phyloP scores from a whole-genome alignment of 108 stramenopile species.

The Poteriospumella lacustris region DNA sequence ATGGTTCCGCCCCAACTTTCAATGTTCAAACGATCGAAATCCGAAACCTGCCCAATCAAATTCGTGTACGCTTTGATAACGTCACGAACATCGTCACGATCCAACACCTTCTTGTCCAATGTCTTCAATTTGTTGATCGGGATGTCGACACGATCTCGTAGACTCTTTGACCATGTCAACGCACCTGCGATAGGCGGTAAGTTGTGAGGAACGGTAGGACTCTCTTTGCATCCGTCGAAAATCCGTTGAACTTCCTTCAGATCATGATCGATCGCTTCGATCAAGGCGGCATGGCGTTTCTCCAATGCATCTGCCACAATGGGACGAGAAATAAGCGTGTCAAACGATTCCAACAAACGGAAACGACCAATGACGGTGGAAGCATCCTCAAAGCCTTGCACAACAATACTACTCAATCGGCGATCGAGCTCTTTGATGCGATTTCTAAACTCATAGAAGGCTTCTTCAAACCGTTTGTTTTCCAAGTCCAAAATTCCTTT shows the following conservation, averaged over 20 bases:
- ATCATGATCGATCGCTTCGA: constrained; percentile 33
- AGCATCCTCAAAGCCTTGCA: constrained; percentile 49
- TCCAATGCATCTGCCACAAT: constrained; percentile 49
- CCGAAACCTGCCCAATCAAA: constrained; percentile 38
- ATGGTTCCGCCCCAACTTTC: constrained; percentile 43
- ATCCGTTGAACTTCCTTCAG: constrained; percentile 31
- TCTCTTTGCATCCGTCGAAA: constrained; percentile 28
- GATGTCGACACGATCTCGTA: constrained; percentile 37
- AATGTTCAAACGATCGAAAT: constrained; percentile 42
- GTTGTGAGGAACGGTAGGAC: constrained; percentile 39
- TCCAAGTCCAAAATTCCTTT: constrained; percentile 36
- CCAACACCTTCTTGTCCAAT: constrained; percentile 40
- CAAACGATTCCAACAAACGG: constrained; percentile 47
- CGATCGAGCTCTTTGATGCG: constrained; percentile 42
- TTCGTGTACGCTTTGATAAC: constrained; percentile 42
- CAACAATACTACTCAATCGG: constrained; percentile 37
- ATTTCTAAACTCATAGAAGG: constrained; percentile 48
- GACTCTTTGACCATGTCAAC: constrained; percentile 46
- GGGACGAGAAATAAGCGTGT: constrained; percentile 30
- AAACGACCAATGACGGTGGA: constrained; percentile 40
- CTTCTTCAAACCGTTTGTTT: constrained; percentile 43
- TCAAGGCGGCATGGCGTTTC: constrained; percentile 36
- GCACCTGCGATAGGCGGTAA: constrained; percentile 51
- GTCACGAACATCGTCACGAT: constrained; percentile 47
- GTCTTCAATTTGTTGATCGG: constrained; percentile 44